Percentiles rank a stretch among this genome's conserved stretches.
These are phyloP conservation scores for Aspergillus nanangensis DNA, from an alignment of 495 filamentous ascomycete genomes.

Conservation along the genomic window DNA sequence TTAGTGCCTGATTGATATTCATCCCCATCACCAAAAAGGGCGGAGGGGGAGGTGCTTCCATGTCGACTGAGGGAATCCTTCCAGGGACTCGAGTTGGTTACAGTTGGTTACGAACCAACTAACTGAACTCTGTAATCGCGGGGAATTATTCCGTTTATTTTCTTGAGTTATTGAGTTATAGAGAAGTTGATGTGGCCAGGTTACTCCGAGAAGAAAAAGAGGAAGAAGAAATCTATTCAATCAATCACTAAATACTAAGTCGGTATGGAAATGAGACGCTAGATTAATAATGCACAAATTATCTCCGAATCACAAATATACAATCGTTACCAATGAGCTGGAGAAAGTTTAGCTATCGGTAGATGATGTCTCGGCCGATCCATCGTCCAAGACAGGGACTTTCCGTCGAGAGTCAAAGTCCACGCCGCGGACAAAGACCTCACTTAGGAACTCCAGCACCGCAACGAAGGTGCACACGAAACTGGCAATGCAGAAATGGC, in stretches of 20 bases:
- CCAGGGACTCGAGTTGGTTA: neutral
- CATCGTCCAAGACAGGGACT: conserved; percentile 6
- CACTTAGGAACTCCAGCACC: conserved; percentile 78
- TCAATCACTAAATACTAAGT: neutral
- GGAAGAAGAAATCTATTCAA: neutral
- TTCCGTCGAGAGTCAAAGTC: conserved; percentile 50
- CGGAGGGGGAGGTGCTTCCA: too few relatives aligned
- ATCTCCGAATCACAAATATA: neutral
- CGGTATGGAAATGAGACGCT: too few relatives aligned
- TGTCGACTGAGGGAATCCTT: neutral
- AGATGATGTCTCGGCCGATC: neutral
- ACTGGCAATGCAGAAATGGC: conserved; percentile 89
- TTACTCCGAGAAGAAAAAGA: neutral
- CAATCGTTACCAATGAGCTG: too few relatives aligned
- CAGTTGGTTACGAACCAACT: too few relatives aligned
- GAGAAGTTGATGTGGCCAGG: too few relatives aligned
- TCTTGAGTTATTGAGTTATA: too few relatives aligned
- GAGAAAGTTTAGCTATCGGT: too few relatives aligned
- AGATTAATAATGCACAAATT: neutral
- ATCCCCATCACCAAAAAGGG: too few relatives aligned
- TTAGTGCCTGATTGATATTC: too few relatives aligned
- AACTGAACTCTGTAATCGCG: too few relatives aligned
- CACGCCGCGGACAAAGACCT: conserved; percentile 76
- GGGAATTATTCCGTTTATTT: too few relatives aligned
- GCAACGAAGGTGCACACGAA: conserved; percentile 87